Percentiles rank a stretch among this genome's conserved stretches.
Conservation (phyloP, 2,329 filamentous ascomycete species). For the Botrytis fragariae region DNA sequence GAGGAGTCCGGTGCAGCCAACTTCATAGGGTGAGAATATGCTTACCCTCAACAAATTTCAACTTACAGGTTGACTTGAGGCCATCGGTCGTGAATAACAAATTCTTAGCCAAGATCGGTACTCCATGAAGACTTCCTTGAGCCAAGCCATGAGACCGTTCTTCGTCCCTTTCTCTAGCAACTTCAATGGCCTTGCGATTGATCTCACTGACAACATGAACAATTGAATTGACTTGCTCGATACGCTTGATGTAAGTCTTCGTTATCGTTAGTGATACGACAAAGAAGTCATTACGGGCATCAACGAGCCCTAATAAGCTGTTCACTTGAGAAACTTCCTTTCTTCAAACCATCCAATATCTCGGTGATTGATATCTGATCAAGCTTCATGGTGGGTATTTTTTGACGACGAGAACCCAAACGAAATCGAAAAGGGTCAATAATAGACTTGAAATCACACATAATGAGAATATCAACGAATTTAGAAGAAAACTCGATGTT, state of each 20-base stretch:
- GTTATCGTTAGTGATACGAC: not conserved
- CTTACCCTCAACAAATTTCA: not conserved
- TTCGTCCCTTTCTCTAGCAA: constrained; percentile 25
- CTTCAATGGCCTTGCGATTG: constrained; percentile 27
- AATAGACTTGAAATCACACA: not conserved
- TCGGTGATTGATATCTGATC: constrained; percentile 4
- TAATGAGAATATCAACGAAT: not conserved
- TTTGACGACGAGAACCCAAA: not conserved
- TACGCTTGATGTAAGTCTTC: constrained; percentile 19
- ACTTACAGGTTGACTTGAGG: constrained; percentile 52
- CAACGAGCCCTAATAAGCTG: constrained; percentile 13
- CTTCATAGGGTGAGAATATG: constrained; percentile 35
- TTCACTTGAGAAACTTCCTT: constrained; percentile 11
- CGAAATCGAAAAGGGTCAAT: not conserved
- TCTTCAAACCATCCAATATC: not conserved
- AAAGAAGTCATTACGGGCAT: not conserved
- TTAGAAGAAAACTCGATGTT: not conserved
- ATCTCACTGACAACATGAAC: constrained; percentile 24
- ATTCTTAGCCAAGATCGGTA: constrained; percentile 58
- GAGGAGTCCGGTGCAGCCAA: constrained; percentile 42
- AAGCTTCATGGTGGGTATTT: not conserved
- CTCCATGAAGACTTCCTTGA: constrained; percentile 49
- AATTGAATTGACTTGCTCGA: constrained; percentile 14
- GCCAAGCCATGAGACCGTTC: constrained; percentile 23
- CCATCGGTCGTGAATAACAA: constrained; percentile 58